phyloP scores from a whole-genome alignment of 75 land plant genomes.

The Sequoiadendron giganteum region DNA sequence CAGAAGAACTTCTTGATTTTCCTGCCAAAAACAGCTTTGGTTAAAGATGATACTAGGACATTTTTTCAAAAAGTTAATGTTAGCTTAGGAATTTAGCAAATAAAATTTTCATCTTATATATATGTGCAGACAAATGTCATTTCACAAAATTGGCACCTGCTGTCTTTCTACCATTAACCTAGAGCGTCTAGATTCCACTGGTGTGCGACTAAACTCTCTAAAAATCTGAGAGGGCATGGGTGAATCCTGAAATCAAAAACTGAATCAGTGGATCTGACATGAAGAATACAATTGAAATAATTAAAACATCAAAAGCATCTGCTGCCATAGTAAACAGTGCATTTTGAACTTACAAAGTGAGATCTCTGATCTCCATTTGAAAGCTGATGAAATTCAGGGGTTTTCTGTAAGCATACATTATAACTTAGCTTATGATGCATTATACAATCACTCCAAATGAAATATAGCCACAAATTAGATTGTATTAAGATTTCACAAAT shows the following conservation, averaged over 20 bases:
- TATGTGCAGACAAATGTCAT: not conserved
- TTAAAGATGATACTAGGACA: not conserved
- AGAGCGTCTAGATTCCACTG: conserved; percentile 59
- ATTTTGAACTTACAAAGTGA: not conserved
- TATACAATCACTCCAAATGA: not conserved
- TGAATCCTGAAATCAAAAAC: conserved; percentile 1
- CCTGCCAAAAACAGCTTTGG: conserved; percentile 42
- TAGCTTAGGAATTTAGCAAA: not conserved
- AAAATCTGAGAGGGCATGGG: conserved; percentile 41
- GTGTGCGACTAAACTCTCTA: conserved; percentile 24
- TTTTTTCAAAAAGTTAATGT: not conserved
- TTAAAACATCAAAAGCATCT: not conserved
- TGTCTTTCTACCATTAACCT: conserved; percentile 63
- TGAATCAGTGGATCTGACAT: not conserved
- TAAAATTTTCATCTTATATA: not conserved
- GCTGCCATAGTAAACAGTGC: not conserved
- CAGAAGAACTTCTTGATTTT: conserved; percentile 73
- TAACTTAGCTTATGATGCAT: not conserved
- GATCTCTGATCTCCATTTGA: not conserved
- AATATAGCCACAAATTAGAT: not conserved
- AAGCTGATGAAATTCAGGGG: not conserved
- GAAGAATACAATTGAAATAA: not conserved
- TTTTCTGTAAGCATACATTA: not conserved
- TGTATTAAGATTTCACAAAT: not conserved
- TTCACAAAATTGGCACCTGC: conserved; percentile 44